Conservation (phyloP, 2,329 filamentous ascomycete species). For the Talaromyces sp. region DNA sequence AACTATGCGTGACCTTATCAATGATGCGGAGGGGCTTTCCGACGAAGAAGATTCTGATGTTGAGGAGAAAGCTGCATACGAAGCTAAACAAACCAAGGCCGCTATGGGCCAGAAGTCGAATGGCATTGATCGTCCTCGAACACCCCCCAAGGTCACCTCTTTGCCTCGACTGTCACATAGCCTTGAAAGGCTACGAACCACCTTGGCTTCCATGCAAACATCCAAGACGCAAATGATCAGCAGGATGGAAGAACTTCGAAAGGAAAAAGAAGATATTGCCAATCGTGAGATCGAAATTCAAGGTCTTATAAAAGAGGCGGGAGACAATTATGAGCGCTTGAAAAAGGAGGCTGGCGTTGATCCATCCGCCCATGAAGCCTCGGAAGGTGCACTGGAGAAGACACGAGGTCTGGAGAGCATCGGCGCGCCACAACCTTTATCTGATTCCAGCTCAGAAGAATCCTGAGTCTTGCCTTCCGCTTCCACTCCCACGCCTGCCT, state of each 20-base stretch:
- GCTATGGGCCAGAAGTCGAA: conserved; percentile 65
- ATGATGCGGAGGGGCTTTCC: conserved; percentile 70
- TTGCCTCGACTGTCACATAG: conserved; percentile 73
- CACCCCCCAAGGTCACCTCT: conserved; percentile 74
- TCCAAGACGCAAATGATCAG: conserved; percentile 63
- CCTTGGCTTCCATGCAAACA: conserved; percentile 65
- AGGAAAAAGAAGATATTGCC: conserved; percentile 69
- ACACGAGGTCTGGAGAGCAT: conserved; percentile 43
- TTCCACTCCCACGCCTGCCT: background rate
- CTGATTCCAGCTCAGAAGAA: conserved; percentile 31
- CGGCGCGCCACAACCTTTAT: conserved; percentile 33
- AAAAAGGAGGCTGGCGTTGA: conserved; percentile 47
- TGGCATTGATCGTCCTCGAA: conserved; percentile 49
- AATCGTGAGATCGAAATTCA: conserved; percentile 79
- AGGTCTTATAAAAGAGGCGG: conserved; percentile 76
- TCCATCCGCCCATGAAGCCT: conserved; percentile 27
- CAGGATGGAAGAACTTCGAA: conserved; percentile 66
- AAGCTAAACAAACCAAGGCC: conserved; percentile 79
- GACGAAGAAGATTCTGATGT: conserved; percentile 67
- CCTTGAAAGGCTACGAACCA: conserved; percentile 64
- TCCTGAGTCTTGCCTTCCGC: conserved; percentile 19
- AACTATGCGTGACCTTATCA: conserved; percentile 82
- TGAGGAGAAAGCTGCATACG: conserved; percentile 75
- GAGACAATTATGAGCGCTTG: conserved; percentile 67
- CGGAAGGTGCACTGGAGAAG: conserved; percentile 32